Evolutionary conservation across 2,329 filamentous ascomycete genomes (phyloP), one percentile per base, ranked within the genome.

Genomic region (Mycogone perniciosa): DNA sequence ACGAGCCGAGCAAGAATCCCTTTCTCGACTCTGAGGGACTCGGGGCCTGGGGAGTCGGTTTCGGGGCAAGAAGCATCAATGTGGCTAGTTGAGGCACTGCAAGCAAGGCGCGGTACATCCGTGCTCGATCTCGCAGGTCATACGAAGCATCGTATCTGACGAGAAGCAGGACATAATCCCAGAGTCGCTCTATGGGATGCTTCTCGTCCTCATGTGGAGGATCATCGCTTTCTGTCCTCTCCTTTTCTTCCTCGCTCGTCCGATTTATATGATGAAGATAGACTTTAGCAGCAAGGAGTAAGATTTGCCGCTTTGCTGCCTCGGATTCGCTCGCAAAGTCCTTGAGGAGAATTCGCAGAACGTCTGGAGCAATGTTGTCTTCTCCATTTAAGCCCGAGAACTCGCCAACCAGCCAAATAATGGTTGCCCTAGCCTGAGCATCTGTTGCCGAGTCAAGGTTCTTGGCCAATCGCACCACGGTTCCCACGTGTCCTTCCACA

Each of bases 351-450:
- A 97, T 92, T 6, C 93, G 83, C 33, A 97, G 73, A 6, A 97
- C 90, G 62, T 99, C 93, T 0, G 92, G 85, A 0, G 93, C 93
- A 54, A 99, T 92, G 61, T 95, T 95, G 64, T 93, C 85, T 53
- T 91, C 85, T 7, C 85, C 80, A 50, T 89, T 82, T 3, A 86
- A 69, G 0, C 89, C 89, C 0, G 92, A 83, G 60, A 95, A 97
- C 67, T 99, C 93, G 42, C 93, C 93, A 0, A 97, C 91, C 1
- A 99, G 81, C 93, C 93, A 99, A 59, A 99, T 87, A 56, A 99
- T 96, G 45, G 89, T 96, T 3, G 93, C 93, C 57, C 93, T 80
- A 4, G 93, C 93, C 54, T 90, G 86, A 1, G 93, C 84, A 54
- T 93, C 91, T 0, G 87, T 89, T 2, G 90, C 88, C 4, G 86